phyloP scores from a whole-genome alignment of 495 filamentous ascomycete species.

The Xylaria curta region DNA sequence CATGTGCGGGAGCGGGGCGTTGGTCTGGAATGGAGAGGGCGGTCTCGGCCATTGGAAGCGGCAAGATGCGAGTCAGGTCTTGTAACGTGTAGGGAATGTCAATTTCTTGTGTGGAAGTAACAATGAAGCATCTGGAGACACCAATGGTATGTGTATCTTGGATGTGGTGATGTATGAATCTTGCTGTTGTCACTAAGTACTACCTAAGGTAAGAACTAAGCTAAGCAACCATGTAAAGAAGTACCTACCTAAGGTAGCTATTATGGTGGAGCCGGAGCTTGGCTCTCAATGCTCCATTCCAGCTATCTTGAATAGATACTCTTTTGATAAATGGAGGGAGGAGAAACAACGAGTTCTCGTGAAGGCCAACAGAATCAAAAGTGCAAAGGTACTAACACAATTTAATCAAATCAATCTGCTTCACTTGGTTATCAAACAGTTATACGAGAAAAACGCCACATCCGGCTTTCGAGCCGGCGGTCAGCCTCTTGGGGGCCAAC shows the following conservation, averaged over 20 bases:
- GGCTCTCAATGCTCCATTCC: background rate
- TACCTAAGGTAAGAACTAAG: no score
- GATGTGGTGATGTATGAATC: slow-evolving; percentile 19
- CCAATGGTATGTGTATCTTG: slow-evolving; percentile 26
- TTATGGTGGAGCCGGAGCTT: background rate
- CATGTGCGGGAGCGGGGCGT: slow-evolving; percentile 24
- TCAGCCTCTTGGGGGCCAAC: background rate
- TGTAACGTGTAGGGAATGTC: background rate
- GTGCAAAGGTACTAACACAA: background rate
- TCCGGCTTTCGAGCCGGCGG: background rate
- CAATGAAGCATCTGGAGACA: background rate
- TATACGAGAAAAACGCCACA: background rate
- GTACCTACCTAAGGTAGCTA: background rate
- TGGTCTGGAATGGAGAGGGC: slow-evolving; percentile 26
- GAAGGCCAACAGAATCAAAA: background rate
- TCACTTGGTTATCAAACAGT: background rate
- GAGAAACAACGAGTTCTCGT: background rate
- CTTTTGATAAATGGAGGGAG: background rate
- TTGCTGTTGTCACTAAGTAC: background rate
- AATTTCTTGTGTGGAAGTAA: background rate
- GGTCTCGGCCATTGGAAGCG: slow-evolving; percentile 42
- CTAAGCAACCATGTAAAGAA: background rate
- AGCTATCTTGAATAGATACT: no score
- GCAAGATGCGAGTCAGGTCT: background rate
- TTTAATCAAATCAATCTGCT: slow-evolving; percentile 12